Conservation (phyloP, 2,329 filamentous ascomycete species). For the Myotisia sp. region DNA sequence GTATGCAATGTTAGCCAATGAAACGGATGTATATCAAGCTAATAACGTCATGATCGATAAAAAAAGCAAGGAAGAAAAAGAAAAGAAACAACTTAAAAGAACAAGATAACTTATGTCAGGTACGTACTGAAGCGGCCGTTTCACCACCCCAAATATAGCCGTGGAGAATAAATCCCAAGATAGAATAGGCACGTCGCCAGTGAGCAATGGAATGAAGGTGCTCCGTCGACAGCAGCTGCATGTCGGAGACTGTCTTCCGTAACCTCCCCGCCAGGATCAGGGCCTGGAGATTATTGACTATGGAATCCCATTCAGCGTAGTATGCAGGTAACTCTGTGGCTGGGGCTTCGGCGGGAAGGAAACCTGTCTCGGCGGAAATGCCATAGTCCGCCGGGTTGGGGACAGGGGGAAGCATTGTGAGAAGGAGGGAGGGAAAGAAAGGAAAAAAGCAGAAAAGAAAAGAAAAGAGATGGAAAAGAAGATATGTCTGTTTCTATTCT, state of each 20-base stretch:
- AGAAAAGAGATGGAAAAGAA: not conserved
- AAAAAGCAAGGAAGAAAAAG: not conserved
- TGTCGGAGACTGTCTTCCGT: slow-evolving; percentile 59
- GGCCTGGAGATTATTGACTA: slow-evolving; percentile 72
- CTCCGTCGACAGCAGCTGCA: slow-evolving; percentile 71
- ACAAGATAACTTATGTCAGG: not conserved
- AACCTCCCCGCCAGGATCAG: slow-evolving; percentile 75
- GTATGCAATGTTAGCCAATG: not conserved
- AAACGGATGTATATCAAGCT: slow-evolving; percentile 9
- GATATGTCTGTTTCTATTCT: not conserved
- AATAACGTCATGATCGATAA: slow-evolving; percentile 57
- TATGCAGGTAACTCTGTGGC: slow-evolving; percentile 72
- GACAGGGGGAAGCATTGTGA: slow-evolving; percentile 32
- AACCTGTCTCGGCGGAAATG: slow-evolving; percentile 52
- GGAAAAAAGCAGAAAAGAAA: no score
- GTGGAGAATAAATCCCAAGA: slow-evolving; percentile 68
- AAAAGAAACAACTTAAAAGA: not conserved
- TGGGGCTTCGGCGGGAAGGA: slow-evolving; percentile 69
- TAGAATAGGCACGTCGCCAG: slow-evolving; percentile 75
- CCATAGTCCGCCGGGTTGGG: slow-evolving; percentile 58
- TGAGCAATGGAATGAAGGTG: slow-evolving; percentile 71
- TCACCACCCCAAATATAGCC: slow-evolving; percentile 82
- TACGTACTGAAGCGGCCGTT: slow-evolving; percentile 51
- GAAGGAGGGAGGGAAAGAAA: not conserved
- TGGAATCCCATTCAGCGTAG: slow-evolving; percentile 87